Evolutionary conservation across 768 basidiomycete genomes (phyloP).

Genomic region (Russula compacta): DNA sequence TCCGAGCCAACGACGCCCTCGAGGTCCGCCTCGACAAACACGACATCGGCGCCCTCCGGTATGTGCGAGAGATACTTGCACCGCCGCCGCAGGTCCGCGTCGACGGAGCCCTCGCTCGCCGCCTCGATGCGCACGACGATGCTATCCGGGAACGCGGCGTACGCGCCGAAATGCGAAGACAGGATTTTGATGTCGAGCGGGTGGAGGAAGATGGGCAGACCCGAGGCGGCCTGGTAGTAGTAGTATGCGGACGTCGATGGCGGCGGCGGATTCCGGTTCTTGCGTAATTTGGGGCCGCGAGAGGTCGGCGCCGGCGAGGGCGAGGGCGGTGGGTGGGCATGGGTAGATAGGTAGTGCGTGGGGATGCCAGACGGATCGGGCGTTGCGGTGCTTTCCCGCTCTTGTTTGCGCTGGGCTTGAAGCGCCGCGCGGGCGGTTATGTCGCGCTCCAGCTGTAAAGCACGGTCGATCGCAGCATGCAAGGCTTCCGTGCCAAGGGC

Average conservation of each 20-base stretch:
- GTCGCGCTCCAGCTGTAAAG: constrained; percentile 46
- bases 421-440: constrained; percentile 34
- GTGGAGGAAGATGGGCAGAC: constrained; percentile 85
- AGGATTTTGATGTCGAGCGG: constrained; percentile 94
- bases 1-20: constrained; percentile 65
- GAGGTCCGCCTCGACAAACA: constrained; percentile 87
- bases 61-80: constrained; percentile 95
- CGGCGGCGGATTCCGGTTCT: constrained; percentile 79
- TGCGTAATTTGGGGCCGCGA: constrained; percentile 49
- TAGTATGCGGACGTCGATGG: constrained; percentile 87
- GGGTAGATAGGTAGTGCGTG: constrained; percentile 45
- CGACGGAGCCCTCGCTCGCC: constrained; percentile 67
- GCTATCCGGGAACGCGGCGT: constrained; percentile 74
- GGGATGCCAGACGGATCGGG: constrained; percentile 36
- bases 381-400: constrained; percentile 19
- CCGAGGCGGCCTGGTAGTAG: constrained; percentile 92
- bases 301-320: constrained; percentile 25
- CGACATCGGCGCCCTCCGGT: constrained; percentile 85
- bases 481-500: constrained; percentile 68
- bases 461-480: constrained; percentile 53
- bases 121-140: constrained; percentile 78
- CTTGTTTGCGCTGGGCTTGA: constrained; percentile 24
- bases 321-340: constrained; percentile 4
- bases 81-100: constrained; percentile 87
- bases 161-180: constrained; percentile 71